Base-by-base conservation (phyloP, 345 rosid species). In the Gossypium thurberi region DNA sequence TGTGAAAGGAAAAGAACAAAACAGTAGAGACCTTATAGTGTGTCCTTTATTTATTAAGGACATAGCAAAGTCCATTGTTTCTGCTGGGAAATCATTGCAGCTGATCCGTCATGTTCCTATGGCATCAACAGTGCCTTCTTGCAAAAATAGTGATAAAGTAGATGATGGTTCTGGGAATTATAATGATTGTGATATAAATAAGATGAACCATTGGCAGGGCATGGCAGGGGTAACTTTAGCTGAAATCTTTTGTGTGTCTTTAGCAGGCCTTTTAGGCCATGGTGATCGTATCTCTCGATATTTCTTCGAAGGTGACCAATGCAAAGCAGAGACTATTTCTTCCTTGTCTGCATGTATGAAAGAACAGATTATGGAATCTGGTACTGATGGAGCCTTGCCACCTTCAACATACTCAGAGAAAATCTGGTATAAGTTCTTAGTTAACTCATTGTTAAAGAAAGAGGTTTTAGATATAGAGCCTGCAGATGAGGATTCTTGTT, bases 41-140 rank as follows among this genome's bases (percentile, higher is more conserved):
- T 95, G 91, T 72, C 99, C 99, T 74, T 72, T 85, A 73, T 91
- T 91, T 84, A 74, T 96, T 15, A 89, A 84, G 85, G 94, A 87
- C 84, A 85, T 84, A 58, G 86, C 88, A 67, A 86, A 84, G 75
- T 87, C 98, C 47, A 87, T 93, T 82, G 85, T 96, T 77, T 91
- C 97, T 75, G 99, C 97, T 33, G 99, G 99, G 72, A 96, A 96
- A 82, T 96, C 99, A 37, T 81, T 91, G 84, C 98, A 93, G 84
- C 85, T 96, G 81, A 87, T 91, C 68, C 86, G 83, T 52, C 96
- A 88, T 79, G 78, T 87, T 78, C 86, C 87, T 75, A 69, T 81
- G 71, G 76, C 87, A 69, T 81, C 74, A 61, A 75, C 81, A 17
- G 78, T 62, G 72, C 65, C 59, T 77, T 75, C 82, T 77, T 70